phyloP scores from a whole-genome alignment of 495 filamentous ascomycete genomes.

The Trichoderma parareesei region DNA sequence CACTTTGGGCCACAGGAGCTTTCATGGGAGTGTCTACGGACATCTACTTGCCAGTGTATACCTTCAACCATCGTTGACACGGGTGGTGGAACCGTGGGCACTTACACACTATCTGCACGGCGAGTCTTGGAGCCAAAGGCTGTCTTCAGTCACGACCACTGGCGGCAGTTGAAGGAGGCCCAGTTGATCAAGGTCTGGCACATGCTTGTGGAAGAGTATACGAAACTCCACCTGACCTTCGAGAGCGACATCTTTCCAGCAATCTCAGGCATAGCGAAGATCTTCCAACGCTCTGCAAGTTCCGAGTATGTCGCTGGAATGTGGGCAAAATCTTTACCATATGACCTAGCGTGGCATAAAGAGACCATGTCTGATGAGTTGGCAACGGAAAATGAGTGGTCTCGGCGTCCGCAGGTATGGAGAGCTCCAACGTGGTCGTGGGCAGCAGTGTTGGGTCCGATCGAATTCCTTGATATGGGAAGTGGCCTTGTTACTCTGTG shows the following conservation, averaged over 20 bases:
- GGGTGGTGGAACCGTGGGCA: background rate
- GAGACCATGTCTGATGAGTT: background rate
- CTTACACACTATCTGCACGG: background rate
- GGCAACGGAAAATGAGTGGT: background rate
- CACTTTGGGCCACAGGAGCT: constrained; percentile 19
- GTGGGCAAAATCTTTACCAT: constrained; percentile 14
- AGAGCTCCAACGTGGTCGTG: constrained; percentile 23
- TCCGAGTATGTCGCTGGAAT: constrained; percentile 16
- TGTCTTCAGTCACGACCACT: constrained; percentile 9
- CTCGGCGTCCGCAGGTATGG: constrained; percentile 13
- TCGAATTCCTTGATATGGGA: constrained; percentile 3
- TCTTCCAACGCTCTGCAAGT: background rate
- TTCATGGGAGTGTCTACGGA: constrained; percentile 14
- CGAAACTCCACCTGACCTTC: constrained; percentile 10
- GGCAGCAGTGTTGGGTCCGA: constrained; percentile 12
- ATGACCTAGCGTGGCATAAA: constrained; percentile 15
- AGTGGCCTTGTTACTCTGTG: constrained; percentile 10
- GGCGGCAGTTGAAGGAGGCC: background rate
- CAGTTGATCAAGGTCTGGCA: constrained; percentile 11
- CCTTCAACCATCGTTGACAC: background rate
- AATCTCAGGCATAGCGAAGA: constrained; percentile 14
- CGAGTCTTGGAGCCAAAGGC: constrained; percentile 8
- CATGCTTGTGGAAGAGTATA: constrained; percentile 16
- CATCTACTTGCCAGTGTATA: constrained; percentile 17
- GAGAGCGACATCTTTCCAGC: constrained; percentile 19